Base-by-base conservation (phyloP, 139 green algal species). In the Picochlorum sp. region DNA sequence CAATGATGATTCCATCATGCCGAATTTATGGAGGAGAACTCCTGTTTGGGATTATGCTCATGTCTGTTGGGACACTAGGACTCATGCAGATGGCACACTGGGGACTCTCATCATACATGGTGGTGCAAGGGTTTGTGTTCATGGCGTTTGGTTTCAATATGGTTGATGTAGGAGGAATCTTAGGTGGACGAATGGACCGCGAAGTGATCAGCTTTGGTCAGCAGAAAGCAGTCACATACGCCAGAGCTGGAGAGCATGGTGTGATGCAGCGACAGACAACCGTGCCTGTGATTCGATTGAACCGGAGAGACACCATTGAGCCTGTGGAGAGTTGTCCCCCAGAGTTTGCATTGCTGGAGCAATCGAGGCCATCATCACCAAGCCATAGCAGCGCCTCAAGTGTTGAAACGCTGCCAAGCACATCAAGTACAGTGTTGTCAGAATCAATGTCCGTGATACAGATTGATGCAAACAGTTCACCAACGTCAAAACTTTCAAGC, bases 71-170 rank as follows among this genome's bases (percentile, higher is more conserved):
- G 9, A 47, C 82, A 45, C 89, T 83, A 15, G 85, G 74, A n/a
- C 65, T 91, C 49, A 66, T 91, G 41, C 65, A 58, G 20, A 66
- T 79, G 51, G 76, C 56, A 9, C 70, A 80, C 23, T 80, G 71
- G 72, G 71, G 72, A 13, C 83, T 89, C 73, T 79, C 75, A 13
- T 68, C 86, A 52, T 94, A 90, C 72, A 65, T 94, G 14, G 68
- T 80, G n/a, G 20, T 88, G 3, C 86, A 94, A 67, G 81, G 82
- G 51, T 28, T 78, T 41, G 83, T 87, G 3, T 94, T 94, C 69
- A 62, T 88, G 10, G 72, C 80, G 8, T 94, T 94, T 81, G 86
- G 81, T 7, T 71, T 90, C 32, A 87, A 88, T 61, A 64, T 80
- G 69, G 80, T 91, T 9, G 85, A 92, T 65, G 74, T 65, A 28